Base-by-base conservation (phyloP, 257 asterid genomes). In the Petunia axillaris region DNA sequence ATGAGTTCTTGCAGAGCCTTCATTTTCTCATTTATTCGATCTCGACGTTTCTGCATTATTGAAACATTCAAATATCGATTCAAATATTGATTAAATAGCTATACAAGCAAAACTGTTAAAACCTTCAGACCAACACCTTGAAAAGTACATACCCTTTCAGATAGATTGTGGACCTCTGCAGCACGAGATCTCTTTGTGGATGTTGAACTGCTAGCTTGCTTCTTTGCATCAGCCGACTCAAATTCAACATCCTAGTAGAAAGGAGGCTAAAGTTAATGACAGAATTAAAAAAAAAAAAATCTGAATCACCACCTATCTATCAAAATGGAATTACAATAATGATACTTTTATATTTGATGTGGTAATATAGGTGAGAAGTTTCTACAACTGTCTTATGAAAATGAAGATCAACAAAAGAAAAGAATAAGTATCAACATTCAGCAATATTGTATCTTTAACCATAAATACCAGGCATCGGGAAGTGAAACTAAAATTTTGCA, bases 21-120 rank as follows among this genome's bases (percentile, higher is more conserved):
- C 92, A 89, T 87, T 78, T 87, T 89, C 77, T 87, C 92, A 44
- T 89, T 89, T 41, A 87, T 89, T 86, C 88, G 81, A 79, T 86
- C 89, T 75, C 89, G 81, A 4, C 91, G 89, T 82, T 84, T 89
- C 92, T 89, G 83, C 84, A 85, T 40, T 65, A 43, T 67, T 80
- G 65, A 63, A 78, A 15, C 54, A 64, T 52, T 15, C 75, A 46
- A 82, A 46, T 46, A 76, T 50, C 36, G 16, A 64, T 52, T 15
- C 75, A 46, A 82, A 46, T 46, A 76, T 50, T 40, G 16, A 46
- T 40, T 48, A 71, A 14, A 35, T 4, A 4, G 60, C 64, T 77
- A 54, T 15, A 15, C 9, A n/a, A 58, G 39, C 14, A 54, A 35
- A 60, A 36, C 3, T 3, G 0, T 71, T 9, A 3, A 67, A 67